A percentile compares a stretch with the other conserved stretches of the same genome.
Evolutionary conservation across 495 filamentous ascomycete genomes (phyloP).

Genomic region (Aspergillus steynii): DNA sequence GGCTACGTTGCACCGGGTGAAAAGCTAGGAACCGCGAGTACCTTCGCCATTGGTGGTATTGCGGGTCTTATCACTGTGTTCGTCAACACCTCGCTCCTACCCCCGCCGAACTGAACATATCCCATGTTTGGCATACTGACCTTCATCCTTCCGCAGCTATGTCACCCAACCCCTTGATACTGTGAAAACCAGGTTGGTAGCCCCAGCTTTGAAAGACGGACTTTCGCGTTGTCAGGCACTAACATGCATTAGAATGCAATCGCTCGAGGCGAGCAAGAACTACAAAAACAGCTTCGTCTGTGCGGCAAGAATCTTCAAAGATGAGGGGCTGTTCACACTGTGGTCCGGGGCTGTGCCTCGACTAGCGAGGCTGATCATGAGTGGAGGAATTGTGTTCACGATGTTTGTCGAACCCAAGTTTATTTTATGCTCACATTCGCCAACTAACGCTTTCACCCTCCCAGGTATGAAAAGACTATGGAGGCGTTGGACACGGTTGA

Average conservation of each 20-base stretch:
- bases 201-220: background rate
- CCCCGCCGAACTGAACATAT: background rate
- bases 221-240: constrained; percentile 1
- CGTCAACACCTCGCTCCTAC: constrained; percentile 28
- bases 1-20: constrained; percentile 91
- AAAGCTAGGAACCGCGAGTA: constrained; percentile 85
- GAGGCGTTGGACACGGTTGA: constrained; percentile 80
- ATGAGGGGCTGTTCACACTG: constrained; percentile 87
- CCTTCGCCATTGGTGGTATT: constrained; percentile 86
- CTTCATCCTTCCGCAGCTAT: constrained; percentile 38
- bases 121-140: background rate
- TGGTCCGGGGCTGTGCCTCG: constrained; percentile 93
- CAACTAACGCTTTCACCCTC: constrained; percentile 16
- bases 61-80: constrained; percentile 94
- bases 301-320: constrained; percentile 77
- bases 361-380: constrained; percentile 79
- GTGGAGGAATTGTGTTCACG: constrained; percentile 96
- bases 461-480: constrained; percentile 93
- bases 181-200: constrained; percentile 76
- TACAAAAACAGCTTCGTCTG: constrained; percentile 92
- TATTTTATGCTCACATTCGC: background rate
- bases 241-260: constrained; percentile 78
- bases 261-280: constrained; percentile 76
- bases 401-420: constrained; percentile 57
- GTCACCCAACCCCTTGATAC: constrained; percentile 90